Base-by-base conservation (phyloP, 2,329 filamentous ascomycete genomes). In the Rasamsonia emersonii region DNA sequence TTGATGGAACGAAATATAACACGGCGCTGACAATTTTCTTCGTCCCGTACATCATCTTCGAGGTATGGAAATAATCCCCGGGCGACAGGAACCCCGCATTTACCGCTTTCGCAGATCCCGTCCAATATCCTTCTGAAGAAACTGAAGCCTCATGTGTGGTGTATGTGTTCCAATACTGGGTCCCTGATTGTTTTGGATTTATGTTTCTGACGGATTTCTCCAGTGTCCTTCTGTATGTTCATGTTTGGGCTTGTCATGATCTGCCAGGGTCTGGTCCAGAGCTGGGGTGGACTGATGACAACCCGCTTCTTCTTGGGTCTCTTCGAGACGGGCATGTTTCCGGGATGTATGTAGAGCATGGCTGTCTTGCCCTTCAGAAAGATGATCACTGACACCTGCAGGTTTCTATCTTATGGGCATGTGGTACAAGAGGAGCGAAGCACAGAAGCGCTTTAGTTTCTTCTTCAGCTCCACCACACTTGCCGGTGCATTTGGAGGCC, bases 401-500 rank as follows among this genome's bases (percentile, higher is more conserved):
- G 56, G 56, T 27, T 64, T 65, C 45, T 72, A 86, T 50, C 63
- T 88, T 5, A 77, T 86, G 39, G 77, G 83, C 36, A 89, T 89
- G 79, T 63, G 59, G 86, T 98, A 96, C 49, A 78, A 79, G 38
- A 77, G 89, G 38, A 68, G 69, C 26, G 91, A 96, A 61, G 86
- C 88, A 2, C 89, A 96, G 60, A 85, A 86, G 50, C 78, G 91
- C 18, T 95, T 88, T 62, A 83, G 79, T 10, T 88, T 96, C 67
- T 96, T 96, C 69, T 96, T 96, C 67, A 79, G 75, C 49, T 84
- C 70, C 5, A 73, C 75, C 2, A 73, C 71, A 1, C 61, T 76
- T 2, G 73, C 75, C 2, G 74, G 75, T 27, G 74, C 75, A 1
- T 79, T 79, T 39, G 74, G 76, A 29, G 75, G 75, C 11, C 60